These are phyloP conservation scores for Myotisia sp. DNA, from an alignment of 2,329 filamentous ascomycete genomes.

Conservation along the genomic window DNA sequence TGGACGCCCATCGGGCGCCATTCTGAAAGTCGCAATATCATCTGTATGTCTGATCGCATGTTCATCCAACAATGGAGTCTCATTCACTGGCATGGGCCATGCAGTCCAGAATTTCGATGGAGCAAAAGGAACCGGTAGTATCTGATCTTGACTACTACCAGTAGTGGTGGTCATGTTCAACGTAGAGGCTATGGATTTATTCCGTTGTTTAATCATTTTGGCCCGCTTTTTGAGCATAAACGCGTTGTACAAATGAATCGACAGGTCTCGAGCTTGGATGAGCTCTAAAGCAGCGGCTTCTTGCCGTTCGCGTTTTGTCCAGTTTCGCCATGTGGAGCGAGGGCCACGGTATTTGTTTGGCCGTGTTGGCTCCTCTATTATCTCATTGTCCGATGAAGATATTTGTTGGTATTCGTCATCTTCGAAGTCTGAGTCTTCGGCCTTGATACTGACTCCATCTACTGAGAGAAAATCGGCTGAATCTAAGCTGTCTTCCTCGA, in stretches of 20 bases:
- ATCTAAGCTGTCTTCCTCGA: constrained; percentile 13
- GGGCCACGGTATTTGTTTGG: constrained; percentile 57
- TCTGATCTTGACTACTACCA: constrained; percentile 5
- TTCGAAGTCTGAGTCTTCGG: constrained; percentile 8
- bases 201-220: constrained; percentile 4
- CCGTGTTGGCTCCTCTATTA: constrained; percentile 4
- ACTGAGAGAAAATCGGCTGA: constrained; percentile 4
- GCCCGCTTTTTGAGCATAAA: constrained; percentile 49
- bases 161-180: background rate
- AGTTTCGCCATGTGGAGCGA: constrained; percentile 61
- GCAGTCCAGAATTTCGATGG: constrained; percentile 58
- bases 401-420: constrained; percentile 4
- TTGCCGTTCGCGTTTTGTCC: constrained; percentile 72
- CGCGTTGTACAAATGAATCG: constrained; percentile 65
- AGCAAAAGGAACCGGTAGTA: constrained; percentile 20
- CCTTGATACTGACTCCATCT: constrained; percentile 5
- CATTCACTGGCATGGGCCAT: constrained; percentile 57
- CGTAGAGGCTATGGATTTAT: too few relatives aligned
- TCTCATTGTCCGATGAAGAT: constrained; percentile 6
- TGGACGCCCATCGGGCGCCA: constrained; percentile 32
- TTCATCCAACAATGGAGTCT: constrained; percentile 47
- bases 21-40: constrained; percentile 40
- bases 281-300: constrained; percentile 50
- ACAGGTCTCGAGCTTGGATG: constrained; percentile 51
- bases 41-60: constrained; percentile 35